phyloP scores from a whole-genome alignment of 306 rosid genomes.

The Trifolium subterraneum region DNA sequence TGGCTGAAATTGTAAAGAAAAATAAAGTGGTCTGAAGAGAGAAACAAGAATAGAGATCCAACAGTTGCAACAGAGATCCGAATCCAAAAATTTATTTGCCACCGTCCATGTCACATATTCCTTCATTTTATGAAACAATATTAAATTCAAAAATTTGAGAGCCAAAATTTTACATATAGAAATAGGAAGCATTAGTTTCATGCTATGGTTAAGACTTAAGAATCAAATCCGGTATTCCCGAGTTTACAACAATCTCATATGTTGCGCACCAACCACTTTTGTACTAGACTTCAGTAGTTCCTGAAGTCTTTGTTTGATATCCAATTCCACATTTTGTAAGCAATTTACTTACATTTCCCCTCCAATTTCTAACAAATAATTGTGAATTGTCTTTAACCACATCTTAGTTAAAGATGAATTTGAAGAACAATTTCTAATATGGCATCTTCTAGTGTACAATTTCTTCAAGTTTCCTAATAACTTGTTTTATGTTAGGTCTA shows the following conservation, averaged over 20 bases:
- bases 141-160: slow-evolving; percentile 35
- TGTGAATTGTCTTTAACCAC: slow-evolving; percentile 45
- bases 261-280: not conserved
- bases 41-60: too few relatives aligned
- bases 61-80: too few relatives aligned
- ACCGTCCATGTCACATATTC: not conserved
- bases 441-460: slow-evolving; percentile 54
- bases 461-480: slow-evolving; percentile 80
- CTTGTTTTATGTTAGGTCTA: slow-evolving; percentile 79
- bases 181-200: slow-evolving; percentile 40
- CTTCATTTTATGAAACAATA: slow-evolving; percentile 13
- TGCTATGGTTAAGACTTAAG: too few relatives aligned
- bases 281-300: not conserved
- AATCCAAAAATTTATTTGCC: not conserved
- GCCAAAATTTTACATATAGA: slow-evolving; percentile 38
- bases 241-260: not conserved
- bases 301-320: slow-evolving; percentile 37
- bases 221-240: not conserved
- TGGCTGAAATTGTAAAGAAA: too few relatives aligned
- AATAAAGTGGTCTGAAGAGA: too few relatives aligned
- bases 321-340: slow-evolving; percentile 46
- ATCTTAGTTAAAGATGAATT: slow-evolving; percentile 41
- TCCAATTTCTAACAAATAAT: slow-evolving; percentile 39
- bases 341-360: not conserved
- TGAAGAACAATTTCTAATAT: slow-evolving; percentile 37